A percentile compares a stretch with the other conserved stretches of the same genome.
Evolutionary conservation across 2,329 filamentous ascomycete species (phyloP).

Genomic region (Verticillium nonalfalfae): DNA sequence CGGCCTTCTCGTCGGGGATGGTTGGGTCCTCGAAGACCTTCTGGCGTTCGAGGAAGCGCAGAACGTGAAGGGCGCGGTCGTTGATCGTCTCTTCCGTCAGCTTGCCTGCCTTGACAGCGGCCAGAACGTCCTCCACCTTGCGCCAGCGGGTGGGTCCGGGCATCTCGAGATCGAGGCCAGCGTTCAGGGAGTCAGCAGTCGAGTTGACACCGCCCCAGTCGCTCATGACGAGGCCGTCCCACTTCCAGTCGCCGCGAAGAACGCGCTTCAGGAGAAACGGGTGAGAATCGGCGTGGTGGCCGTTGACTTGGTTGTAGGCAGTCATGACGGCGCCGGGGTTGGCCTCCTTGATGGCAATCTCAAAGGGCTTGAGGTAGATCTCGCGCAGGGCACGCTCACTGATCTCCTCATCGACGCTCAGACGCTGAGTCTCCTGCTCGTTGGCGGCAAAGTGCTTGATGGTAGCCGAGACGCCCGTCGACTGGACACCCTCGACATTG

Average conservation of each 20-base stretch:
- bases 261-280: slow-evolving; percentile 39
- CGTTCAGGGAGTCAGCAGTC: slow-evolving; percentile 14
- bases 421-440: slow-evolving; percentile 18
- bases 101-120: slow-evolving; percentile 1
- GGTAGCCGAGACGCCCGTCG: slow-evolving; percentile 30
- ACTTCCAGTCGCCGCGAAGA: slow-evolving; percentile 50
- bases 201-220: slow-evolving; percentile 41
- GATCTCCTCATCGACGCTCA: slow-evolving; percentile 30
- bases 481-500: slow-evolving; percentile 29
- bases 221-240: slow-evolving; percentile 50
- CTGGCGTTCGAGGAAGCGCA: not conserved
- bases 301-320: slow-evolving; percentile 30
- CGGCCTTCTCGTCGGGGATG: slow-evolving; percentile 9
- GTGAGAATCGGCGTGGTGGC: slow-evolving; percentile 33
- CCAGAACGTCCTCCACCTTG: slow-evolving; percentile 2
- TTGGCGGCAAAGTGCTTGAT: slow-evolving; percentile 40
- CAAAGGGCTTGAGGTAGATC: slow-evolving; percentile 28
- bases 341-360: slow-evolving; percentile 25
- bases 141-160: slow-evolving; percentile 26
- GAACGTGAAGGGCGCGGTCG: not conserved
- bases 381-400: slow-evolving; percentile 48
- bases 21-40: not conserved
- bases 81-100: not conserved
- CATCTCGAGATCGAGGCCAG: slow-evolving; percentile 30
- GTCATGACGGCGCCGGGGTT: slow-evolving; percentile 29